phyloP scores from a whole-genome alignment of 768 basidiomycete genomes.

The Gymnopilus junonius region DNA sequence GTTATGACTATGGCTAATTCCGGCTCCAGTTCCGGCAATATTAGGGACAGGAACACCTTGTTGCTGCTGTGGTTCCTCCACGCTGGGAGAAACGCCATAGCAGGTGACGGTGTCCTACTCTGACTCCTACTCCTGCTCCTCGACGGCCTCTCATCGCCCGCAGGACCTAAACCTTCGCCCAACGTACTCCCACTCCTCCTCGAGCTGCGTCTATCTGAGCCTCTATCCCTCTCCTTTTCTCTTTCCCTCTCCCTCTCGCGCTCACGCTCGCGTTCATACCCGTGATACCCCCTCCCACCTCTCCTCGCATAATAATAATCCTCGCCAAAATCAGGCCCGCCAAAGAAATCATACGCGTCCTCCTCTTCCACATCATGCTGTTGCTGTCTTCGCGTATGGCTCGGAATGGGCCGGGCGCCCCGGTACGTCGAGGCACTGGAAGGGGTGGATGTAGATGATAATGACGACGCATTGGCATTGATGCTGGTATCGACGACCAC shows the following conservation, averaged over 20 bases:
- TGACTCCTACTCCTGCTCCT: slow-evolving; percentile 27
- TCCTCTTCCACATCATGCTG: slow-evolving; percentile 24
- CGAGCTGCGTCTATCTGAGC: slow-evolving; percentile 8
- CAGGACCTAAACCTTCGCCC: background rate
- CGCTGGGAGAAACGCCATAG: slow-evolving; percentile 22
- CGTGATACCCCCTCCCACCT: slow-evolving; percentile 23
- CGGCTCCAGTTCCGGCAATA: no score
- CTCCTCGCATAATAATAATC: slow-evolving; percentile 42
- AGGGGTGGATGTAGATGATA: background rate
- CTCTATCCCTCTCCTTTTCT: slow-evolving; percentile 7
- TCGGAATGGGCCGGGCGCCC: slow-evolving; percentile 6
- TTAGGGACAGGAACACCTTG: background rate
- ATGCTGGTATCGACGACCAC: slow-evolving; percentile 11
- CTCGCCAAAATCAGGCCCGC: slow-evolving; percentile 58
- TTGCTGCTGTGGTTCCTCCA: background rate
- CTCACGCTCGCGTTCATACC: slow-evolving; percentile 20
- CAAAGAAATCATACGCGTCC: slow-evolving; percentile 63
- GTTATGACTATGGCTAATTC: background rate
- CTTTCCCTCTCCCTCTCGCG: slow-evolving; percentile 16
- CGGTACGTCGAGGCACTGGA: background rate
- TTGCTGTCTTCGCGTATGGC: background rate
- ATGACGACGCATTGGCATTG: background rate
- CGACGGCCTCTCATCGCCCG: slow-evolving; percentile 23
- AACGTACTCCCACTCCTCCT: slow-evolving; percentile 1
- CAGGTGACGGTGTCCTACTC: slow-evolving; percentile 36